Percentiles rank a stretch among this genome's conserved stretches.
These are phyloP conservation scores for Gyromitra esculenta DNA, from an alignment of 2,329 filamentous ascomycete species.

Conservation along the genomic window DNA sequence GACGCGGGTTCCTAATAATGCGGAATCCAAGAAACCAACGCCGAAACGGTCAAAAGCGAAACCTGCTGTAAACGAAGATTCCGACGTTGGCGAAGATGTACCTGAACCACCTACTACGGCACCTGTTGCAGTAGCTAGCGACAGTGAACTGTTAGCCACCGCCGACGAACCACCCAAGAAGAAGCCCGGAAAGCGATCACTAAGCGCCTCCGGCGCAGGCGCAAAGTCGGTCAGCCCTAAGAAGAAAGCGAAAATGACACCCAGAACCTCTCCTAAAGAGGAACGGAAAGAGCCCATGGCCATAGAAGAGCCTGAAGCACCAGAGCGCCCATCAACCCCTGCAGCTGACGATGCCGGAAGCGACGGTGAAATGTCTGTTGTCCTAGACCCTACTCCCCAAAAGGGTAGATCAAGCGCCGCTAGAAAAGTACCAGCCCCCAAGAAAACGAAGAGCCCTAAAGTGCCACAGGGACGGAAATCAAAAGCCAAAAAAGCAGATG, in stretches of 20 bases:
- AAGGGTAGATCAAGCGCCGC: conserved; percentile 32
- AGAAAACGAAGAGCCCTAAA: conserved; percentile 41
- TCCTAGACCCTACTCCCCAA: conserved; percentile 77
- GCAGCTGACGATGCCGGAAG: conserved; percentile 24
- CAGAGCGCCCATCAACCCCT: conserved; percentile 15
- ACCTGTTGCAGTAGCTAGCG: conserved; percentile 54
- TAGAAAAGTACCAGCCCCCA: conserved; percentile 16
- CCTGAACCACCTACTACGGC: conserved; percentile 19
- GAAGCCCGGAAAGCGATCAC: conserved; percentile 31
- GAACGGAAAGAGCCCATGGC: conserved; percentile 10
- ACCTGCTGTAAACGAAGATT: conserved; percentile 60
- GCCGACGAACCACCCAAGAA: conserved; percentile 73
- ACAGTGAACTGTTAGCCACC: conserved; percentile 77
- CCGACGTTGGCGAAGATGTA: conserved; percentile 46
- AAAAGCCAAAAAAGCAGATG: conserved; percentile 35
- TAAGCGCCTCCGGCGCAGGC: background rate
- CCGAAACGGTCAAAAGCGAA: conserved; percentile 58
- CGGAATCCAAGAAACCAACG: conserved; percentile 21
- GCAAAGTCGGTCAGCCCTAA: conserved; percentile 33
- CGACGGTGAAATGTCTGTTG: conserved; percentile 74
- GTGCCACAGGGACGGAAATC: conserved; percentile 23
- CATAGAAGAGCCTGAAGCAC: background rate
- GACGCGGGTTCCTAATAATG: conserved; percentile 2
- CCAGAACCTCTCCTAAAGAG: conserved; percentile 25
- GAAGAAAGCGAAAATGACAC: conserved; percentile 37